Evolutionary conservation across 169 alveolate genomes (phyloP).

Genomic region (Plasmodium yoelii): DNA sequence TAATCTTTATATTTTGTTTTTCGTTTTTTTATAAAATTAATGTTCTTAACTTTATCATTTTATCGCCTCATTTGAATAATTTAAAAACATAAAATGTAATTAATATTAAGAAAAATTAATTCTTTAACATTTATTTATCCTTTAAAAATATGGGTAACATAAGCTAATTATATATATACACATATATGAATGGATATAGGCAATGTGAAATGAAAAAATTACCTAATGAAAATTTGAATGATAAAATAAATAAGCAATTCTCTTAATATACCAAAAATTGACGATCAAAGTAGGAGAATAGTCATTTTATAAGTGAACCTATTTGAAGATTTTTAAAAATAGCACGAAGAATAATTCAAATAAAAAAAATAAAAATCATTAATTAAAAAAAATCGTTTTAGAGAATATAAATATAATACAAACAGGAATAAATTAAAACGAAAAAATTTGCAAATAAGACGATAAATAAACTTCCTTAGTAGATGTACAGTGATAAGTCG

Average conservation of each 20-base stretch:
- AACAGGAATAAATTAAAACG: conserved; percentile 4
- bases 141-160: conserved; percentile 10
- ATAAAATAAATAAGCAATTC: conserved; percentile 26
- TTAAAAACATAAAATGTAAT: conserved; percentile 14
- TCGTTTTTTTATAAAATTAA: not conserved
- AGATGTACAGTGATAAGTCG: not conserved
- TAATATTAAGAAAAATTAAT: conserved; percentile 6
- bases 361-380: conserved; percentile 7
- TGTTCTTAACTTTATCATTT: not conserved
- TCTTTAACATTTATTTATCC: not conserved
- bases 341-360: conserved; percentile 12
- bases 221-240: conserved; percentile 14
- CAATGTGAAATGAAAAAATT: conserved; percentile 16
- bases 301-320: not conserved
- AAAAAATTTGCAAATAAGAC: conserved; percentile 5
- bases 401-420: conserved; percentile 4
- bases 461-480: conserved; percentile 10
- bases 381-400: conserved; percentile 6
- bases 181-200: not conserved
- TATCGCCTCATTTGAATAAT: conserved; percentile 12
- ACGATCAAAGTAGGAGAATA: conserved; percentile 8
- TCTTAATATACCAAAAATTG: not conserved
- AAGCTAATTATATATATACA: conserved; percentile 18
- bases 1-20: not conserved
- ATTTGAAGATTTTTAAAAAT: conserved; percentile 11